phyloP scores from a whole-genome alignment of 257 asterid genomes.

The Solanum ahanhuiri region DNA sequence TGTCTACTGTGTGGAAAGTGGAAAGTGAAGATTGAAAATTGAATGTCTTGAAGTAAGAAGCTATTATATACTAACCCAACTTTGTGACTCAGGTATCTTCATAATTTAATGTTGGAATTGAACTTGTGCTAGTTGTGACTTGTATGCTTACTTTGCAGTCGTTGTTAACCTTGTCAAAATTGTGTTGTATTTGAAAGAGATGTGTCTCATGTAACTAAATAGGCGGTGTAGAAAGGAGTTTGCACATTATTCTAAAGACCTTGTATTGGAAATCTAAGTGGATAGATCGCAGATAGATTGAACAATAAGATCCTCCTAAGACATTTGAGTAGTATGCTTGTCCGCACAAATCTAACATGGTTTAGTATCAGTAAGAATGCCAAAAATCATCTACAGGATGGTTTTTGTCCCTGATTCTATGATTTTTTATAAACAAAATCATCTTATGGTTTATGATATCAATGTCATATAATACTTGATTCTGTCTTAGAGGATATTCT shows the following conservation, averaged over 20 bases:
- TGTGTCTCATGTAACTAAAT: not conserved
- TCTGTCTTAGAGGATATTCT: not conserved
- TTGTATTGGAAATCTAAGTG: not conserved
- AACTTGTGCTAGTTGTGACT: not conserved
- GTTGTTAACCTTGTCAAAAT: not conserved
- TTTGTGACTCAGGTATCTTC: not conserved
- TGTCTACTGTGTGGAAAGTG: not conserved
- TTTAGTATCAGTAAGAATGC: not conserved
- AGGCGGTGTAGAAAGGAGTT: not conserved
- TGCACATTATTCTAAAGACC: not conserved
- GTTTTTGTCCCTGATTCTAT: not conserved
- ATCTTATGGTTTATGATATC: not conserved
- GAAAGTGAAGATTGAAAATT: not conserved
- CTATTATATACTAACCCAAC: not conserved
- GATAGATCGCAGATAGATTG: not conserved
- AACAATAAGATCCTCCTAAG: not conserved
- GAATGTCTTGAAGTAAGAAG: not conserved
- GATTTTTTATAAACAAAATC: not conserved
- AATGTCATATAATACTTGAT: not conserved
- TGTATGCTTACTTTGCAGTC: not conserved
- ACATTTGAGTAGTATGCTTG: not conserved
- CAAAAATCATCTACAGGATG: not conserved
- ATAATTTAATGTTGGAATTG: not conserved
- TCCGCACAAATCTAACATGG: not conserved
- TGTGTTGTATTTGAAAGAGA: not conserved